These are phyloP conservation scores for Fusarium zealandicum DNA, from an alignment of 2,329 filamentous ascomycete genomes.

Conservation along the genomic window DNA sequence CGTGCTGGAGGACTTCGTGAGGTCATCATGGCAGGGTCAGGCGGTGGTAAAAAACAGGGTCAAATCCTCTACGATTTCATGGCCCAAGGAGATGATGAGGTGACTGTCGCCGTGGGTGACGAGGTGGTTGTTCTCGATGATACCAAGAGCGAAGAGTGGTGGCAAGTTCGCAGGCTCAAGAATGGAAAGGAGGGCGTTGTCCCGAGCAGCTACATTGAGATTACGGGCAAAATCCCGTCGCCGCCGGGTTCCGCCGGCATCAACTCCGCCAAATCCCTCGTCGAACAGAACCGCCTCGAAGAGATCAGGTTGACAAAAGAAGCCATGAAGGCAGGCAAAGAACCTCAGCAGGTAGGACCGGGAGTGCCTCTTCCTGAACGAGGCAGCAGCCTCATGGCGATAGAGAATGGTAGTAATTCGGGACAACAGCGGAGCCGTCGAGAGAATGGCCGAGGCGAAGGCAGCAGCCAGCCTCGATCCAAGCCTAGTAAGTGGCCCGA, in stretches of 20 bases:
- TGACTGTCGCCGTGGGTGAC: conserved; percentile 87
- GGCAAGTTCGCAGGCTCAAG: conserved; percentile 89
- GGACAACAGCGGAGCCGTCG: conserved; percentile 74
- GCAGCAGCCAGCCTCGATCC: conserved; percentile 59
- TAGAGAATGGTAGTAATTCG: conserved; percentile 71
- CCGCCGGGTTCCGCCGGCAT: conserved; percentile 59
- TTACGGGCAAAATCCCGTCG: conserved; percentile 71
- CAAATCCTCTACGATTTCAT: conserved; percentile 93
- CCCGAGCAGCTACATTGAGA: conserved; percentile 93
- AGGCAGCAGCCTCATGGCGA: conserved; percentile 77
- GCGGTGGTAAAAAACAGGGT: conserved; percentile 73
- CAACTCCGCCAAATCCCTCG: conserved; percentile 64
- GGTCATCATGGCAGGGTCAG: conserved; percentile 80
- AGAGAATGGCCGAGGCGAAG: conserved; percentile 69
- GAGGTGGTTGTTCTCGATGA: conserved; percentile 92
- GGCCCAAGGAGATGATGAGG: conserved; percentile 95
- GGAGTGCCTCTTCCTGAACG: conserved; percentile 78
- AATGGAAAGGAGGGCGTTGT: conserved; percentile 96
- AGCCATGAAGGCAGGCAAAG: conserved; percentile 71
- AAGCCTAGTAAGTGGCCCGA: conserved; percentile 73
- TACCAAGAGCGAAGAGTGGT: conserved; percentile 95
- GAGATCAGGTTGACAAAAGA: conserved; percentile 86
- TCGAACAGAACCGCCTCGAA: conserved; percentile 80
- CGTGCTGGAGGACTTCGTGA: conserved; percentile 85
- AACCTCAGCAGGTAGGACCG: conserved; percentile 72